Base-by-base conservation (phyloP, 257 asterid species). In the Thymus mandschuricus region DNA sequence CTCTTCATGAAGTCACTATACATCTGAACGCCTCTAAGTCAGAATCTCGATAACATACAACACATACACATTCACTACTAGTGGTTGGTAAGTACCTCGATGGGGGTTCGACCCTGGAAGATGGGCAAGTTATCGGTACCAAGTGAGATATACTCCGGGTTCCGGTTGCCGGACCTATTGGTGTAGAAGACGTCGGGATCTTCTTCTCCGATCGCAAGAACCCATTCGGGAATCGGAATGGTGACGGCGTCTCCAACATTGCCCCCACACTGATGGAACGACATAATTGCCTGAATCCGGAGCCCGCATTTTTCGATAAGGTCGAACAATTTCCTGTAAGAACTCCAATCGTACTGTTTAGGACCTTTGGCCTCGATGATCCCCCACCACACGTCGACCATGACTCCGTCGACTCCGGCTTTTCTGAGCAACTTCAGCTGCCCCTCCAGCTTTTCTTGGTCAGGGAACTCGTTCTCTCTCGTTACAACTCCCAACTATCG, bases 321-420 rank as follows among this genome's bases (percentile, higher is more conserved):
- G n/a, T 72, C 68, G 68, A 92, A 88, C 38, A 92, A 76, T 57
- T 67, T 79, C 68, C 69, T 78, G 84, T 90, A 90, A 8, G 96
- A 85, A 57, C 82, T 83, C 96, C 98, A 92, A 30, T 88, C 82
- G 64, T 87, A 90, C 27, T 75, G 81, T 45, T 80, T 82, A 1
- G 96, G 93, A 3, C 84, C 93, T 62, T 79, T 70, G 64, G 81
- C 75, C 71, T 92, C 98, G 9, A 86, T 70, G 3, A 90, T 83
- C 6, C 98, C 95, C 96, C 98, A 90, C 97, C 98, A 88, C 27
- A 92, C 92, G 67, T 92, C 98, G 58, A 92, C 97, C 98, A 90
- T 92, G 30, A 92, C 82, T 15, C 98, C 97, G 58, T 92, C 98
- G 1, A 88, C 86, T 11, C 81, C 97, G 3, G 86, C 95, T 29